A percentile compares a stretch with the other conserved stretches of the same genome.
These are phyloP conservation scores for Tetrahymena elliotti DNA, from an alignment of 73 alveolate genomes.

Conservation along the genomic window DNA sequence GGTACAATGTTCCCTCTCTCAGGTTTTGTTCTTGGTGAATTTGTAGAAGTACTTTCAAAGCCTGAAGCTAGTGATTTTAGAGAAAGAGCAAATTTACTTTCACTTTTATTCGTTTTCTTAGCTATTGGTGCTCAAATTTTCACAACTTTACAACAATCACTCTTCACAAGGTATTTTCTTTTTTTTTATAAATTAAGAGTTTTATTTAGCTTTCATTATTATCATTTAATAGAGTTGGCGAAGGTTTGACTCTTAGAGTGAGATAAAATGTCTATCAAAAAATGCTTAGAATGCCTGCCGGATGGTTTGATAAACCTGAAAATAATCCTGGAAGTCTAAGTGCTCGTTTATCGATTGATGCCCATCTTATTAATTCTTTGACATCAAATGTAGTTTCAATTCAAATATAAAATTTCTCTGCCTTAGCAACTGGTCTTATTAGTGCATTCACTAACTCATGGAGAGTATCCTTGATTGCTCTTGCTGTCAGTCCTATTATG, in stretches of 20 bases:
- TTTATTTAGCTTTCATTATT: neutral
- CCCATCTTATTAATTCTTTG: constrained; percentile 15
- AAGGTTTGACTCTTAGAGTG: constrained; percentile 16
- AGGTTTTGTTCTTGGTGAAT: constrained; percentile 2
- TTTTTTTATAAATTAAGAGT: neutral
- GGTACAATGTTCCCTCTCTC: constrained; percentile 30
- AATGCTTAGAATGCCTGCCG: constrained; percentile 35
- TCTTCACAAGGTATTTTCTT: neutral
- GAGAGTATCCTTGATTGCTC: constrained; percentile 28
- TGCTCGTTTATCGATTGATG: constrained; percentile 38
- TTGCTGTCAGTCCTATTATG: constrained; percentile 31
- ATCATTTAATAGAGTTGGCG: constrained; percentile 7
- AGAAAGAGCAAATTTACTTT: neutral
- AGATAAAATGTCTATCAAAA: constrained; percentile 24
- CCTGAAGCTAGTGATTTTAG: neutral
- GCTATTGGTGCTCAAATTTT: neutral
- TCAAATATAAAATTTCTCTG: constrained; percentile 8
- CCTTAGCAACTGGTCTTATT: constrained; percentile 25
- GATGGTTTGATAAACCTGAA: constrained; percentile 34
- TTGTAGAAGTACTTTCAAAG: neutral
- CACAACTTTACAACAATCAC: neutral
- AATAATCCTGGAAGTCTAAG: constrained; percentile 49
- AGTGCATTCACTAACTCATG: constrained; percentile 27
- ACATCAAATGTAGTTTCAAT: constrained; percentile 34
- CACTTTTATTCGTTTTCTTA: neutral